A percentile compares a stretch with the other conserved stretches of the same genome.
phyloP scores from a whole-genome alignment of 139 green algal species.

The Chlamydomonas incerta region DNA sequence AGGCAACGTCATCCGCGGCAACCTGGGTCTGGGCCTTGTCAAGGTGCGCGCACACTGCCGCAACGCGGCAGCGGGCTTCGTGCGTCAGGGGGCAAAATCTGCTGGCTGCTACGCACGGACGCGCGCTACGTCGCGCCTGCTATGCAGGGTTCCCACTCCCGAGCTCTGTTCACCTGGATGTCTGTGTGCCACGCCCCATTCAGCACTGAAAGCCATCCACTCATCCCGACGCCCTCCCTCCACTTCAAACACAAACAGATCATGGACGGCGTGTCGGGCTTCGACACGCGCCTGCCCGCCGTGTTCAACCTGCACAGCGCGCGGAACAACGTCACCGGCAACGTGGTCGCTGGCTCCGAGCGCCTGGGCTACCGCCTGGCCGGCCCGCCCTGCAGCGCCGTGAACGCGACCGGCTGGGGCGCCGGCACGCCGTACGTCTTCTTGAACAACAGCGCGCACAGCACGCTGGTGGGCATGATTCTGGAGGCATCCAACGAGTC shows the following conservation, averaged over 20 bases:
- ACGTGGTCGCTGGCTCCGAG: conserved; percentile 62
- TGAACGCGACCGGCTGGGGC: too few relatives aligned
- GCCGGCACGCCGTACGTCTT: not conserved
- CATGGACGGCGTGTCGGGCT: not conserved
- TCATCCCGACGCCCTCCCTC: too few relatives aligned
- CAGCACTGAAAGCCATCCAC: not conserved
- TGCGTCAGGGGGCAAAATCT: too few relatives aligned
- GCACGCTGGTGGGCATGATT: conserved; percentile 42
- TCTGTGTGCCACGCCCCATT: too few relatives aligned
- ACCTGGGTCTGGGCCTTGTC: conserved; percentile 56
- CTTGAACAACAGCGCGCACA: conserved; percentile 54
- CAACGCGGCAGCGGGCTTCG: conserved; percentile 9
- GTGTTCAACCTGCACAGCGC: not conserved
- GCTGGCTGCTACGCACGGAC: too few relatives aligned
- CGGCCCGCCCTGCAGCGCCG: not conserved
- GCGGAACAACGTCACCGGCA: conserved; percentile 49
- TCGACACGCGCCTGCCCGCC: not conserved
- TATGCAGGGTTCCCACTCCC: too few relatives aligned
- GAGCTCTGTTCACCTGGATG: too few relatives aligned
- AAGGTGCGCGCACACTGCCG: too few relatives aligned
- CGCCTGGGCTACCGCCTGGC: conserved; percentile 49
- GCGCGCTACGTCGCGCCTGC: too few relatives aligned
- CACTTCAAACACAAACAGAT: too few relatives aligned
- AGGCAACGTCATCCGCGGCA: conserved; percentile 28
- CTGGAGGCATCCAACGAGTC: not conserved